Evolutionary conservation across 495 filamentous ascomycete genomes (phyloP).

Genomic region (Barbatosphaeria neglecta): DNA sequence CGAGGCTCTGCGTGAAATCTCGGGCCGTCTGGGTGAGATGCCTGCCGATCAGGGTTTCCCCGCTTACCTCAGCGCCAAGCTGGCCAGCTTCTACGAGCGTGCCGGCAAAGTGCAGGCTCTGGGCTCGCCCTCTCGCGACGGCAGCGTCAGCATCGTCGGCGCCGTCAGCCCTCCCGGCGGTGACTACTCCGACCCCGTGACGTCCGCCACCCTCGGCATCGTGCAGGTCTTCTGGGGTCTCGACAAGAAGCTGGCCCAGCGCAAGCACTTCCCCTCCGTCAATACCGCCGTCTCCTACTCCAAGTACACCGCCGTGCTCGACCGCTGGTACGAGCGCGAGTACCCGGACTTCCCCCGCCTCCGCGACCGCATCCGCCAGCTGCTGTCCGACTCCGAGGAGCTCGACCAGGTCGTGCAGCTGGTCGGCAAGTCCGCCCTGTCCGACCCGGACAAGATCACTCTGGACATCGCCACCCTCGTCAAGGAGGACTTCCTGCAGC

Average conservation of each 20-base stretch:
- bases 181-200: conserved; percentile 99
- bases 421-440: conserved; percentile 91
- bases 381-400: conserved; percentile 90
- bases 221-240: conserved; percentile 99
- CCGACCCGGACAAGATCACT: conserved; percentile 97
- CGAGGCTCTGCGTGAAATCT: conserved; percentile 96
- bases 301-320: conserved; percentile 83
- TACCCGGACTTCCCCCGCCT: conserved; percentile 89
- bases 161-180: conserved; percentile 95
- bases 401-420: conserved; percentile 98
- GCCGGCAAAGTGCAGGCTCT: conserved; percentile 77
- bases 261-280: conserved; percentile 98
- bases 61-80: conserved; percentile 90
- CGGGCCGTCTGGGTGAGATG: conserved; percentile 98
- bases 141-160: conserved; percentile 94
- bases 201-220: conserved; percentile 85
- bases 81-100: conserved; percentile 98
- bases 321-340: conserved; percentile 86
- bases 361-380: conserved; percentile 82
- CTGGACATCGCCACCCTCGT: conserved; percentile 82
- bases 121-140: conserved; percentile 75
- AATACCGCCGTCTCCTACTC: conserved; percentile 93
- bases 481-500: conserved; percentile 98
- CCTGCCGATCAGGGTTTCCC: conserved; percentile 99
- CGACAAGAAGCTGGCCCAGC: conserved; percentile 97